Evolutionary conservation across 352 stramenopile species (phyloP), one percentile per base, ranked within the genome.

Genomic region (Globisporangium abappressorium): DNA sequence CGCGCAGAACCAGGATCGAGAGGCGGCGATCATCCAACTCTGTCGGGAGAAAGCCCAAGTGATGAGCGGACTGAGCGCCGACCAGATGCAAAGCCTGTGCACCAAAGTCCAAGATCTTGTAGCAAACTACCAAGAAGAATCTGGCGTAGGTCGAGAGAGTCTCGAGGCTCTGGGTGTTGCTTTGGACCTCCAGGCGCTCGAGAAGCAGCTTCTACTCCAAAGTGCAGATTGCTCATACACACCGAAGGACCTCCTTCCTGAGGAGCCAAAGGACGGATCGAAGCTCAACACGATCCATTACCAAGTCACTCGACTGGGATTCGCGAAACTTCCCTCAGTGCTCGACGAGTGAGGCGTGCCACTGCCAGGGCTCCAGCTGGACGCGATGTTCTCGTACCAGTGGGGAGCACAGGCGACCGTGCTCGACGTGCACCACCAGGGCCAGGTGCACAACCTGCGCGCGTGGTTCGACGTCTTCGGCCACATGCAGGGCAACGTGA

Each of bases 401-500:
- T 90, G 81, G 79, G 73, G 75, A 0, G 72, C 69, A 3, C 79
- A 90, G 33, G 28, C 62, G 7, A 68, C 69, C 5, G 71, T 90
- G 15, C 68, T 87, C 11, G 68, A 74, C 5, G 70, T 88, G 47
- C 65, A 85, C 41, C 71, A 85, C 54, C 78, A 87, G 28, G 78
- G 78, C 12, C 62, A 60, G 11, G 69, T 86, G 3, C 68, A 72
- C 59, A 75, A 74, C 8, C 20, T 85, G 9, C 70, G 77, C 43
- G 73, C 78, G 24, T 90, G 81, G 81, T 79, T 87, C 46, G 78
- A 87, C 47, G 77, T 90, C 30, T 87, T 77, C 36, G 79, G 81
- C 41, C 71, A 88, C 75, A 90, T 90, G 77, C 78, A 89, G 53
- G 81, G 81, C 51, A 89, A 87, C 51, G 77, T 87, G 54, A 86